Evolutionary conservation across 2,329 filamentous ascomycete species (phyloP).

Genomic region (Domatiomyces catenatus): DNA sequence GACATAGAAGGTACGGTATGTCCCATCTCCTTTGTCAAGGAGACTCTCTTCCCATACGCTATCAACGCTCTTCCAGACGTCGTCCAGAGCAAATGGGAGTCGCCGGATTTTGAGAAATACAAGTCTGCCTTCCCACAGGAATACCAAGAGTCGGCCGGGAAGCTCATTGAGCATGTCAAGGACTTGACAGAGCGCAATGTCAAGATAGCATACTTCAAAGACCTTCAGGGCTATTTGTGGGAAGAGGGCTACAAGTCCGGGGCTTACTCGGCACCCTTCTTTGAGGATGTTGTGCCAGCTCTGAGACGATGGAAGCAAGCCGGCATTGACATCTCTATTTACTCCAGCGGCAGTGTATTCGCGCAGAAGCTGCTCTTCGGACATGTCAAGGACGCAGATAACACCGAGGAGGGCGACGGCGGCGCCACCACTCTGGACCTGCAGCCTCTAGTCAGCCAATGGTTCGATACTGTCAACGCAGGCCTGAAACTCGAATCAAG

Average conservation of each 20-base stretch:
- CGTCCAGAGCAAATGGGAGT: slow-evolving; percentile 8
- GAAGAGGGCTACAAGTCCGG: slow-evolving; percentile 9
- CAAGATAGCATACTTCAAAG: slow-evolving; percentile 14
- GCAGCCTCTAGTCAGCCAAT: slow-evolving; percentile 3
- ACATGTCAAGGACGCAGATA: slow-evolving; percentile 7
- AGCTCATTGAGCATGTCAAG: slow-evolving; percentile 8
- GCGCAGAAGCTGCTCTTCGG: slow-evolving; percentile 14
- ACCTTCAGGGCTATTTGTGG: slow-evolving; percentile 15
- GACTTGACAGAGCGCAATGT: slow-evolving; percentile 11
- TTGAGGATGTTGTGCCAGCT: slow-evolving; percentile 6
- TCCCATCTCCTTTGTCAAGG: slow-evolving; percentile 13
- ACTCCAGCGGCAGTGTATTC: slow-evolving; percentile 13
- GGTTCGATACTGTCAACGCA: slow-evolving; percentile 15
- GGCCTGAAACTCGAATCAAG: slow-evolving; percentile 9
- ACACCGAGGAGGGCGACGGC: background rate
- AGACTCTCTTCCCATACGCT: slow-evolving; percentile 14
- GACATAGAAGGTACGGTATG: slow-evolving; percentile 13
- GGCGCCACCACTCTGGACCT: slow-evolving; percentile 2
- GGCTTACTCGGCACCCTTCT: slow-evolving; percentile 10
- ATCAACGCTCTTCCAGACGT: slow-evolving; percentile 10
- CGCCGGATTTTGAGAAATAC: slow-evolving; percentile 7
- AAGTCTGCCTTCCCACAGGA: slow-evolving; percentile 9
- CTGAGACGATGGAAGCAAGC: slow-evolving; percentile 5
- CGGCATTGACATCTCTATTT: slow-evolving; percentile 8
- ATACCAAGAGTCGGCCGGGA: slow-evolving; percentile 6